A percentile compares a stretch with the other conserved stretches of the same genome.
These are phyloP conservation scores for Aspergillus sp. DNA, from an alignment of 2,329 filamentous ascomycete species.

Conservation along the genomic window DNA sequence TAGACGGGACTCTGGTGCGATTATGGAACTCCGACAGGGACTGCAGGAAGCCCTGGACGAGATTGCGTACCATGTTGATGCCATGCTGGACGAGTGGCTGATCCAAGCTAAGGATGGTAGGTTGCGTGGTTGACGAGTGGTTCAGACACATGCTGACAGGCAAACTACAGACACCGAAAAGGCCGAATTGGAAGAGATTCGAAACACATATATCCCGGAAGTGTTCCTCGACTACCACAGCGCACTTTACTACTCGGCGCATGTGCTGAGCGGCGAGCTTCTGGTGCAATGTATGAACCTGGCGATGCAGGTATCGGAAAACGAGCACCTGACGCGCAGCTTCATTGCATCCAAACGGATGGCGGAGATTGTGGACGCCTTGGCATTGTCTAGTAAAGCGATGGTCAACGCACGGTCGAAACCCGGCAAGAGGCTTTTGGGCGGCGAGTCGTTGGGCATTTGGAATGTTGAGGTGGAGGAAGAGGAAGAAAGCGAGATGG, in stretches of 20 bases:
- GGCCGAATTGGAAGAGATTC: conserved; percentile 59
- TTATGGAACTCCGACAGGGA: conserved; percentile 50
- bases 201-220: conserved; percentile 78
- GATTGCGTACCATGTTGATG: conserved; percentile 54
- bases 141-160: conserved; percentile 3
- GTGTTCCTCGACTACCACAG: conserved; percentile 78
- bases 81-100: conserved; percentile 62
- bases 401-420: conserved; percentile 51
- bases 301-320: conserved; percentile 68
- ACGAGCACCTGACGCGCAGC: conserved; percentile 60
- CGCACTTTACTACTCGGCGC: conserved; percentile 74
- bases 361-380: conserved; percentile 68
- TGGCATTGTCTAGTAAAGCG: conserved; percentile 73
- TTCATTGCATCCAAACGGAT: conserved; percentile 64
- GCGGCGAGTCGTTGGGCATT: conserved; percentile 32
- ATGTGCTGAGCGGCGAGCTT: conserved; percentile 67
- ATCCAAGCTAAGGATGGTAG: conserved; percentile 52
- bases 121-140: conserved; percentile 13
- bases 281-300: conserved; percentile 85
- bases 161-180: conserved; percentile 49
- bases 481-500: conserved; percentile 16
- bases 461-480: conserved; percentile 32
- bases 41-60: conserved; percentile 53
- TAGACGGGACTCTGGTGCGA: conserved; percentile 27
- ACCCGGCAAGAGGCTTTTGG: conserved; percentile 35